phyloP scores from a whole-genome alignment of 2,329 filamentous ascomycete genomes.

The Sporothrix pseudoabietina region DNA sequence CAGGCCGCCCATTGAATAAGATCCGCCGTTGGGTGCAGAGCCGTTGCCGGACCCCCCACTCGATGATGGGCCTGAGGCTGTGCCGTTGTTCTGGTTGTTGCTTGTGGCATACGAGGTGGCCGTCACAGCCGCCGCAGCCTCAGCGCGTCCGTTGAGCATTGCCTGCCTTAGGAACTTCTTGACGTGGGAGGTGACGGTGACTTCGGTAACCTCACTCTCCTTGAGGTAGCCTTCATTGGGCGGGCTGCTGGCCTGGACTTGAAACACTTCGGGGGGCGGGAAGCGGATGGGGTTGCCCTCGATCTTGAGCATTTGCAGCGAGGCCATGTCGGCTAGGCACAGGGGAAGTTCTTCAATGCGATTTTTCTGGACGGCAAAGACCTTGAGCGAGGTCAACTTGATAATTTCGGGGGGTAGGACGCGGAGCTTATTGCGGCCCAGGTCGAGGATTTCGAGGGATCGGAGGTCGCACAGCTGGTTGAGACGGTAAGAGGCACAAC shows the following conservation, averaged over 20 bases:
- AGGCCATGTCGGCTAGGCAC: constrained; percentile 85
- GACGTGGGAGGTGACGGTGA: constrained; percentile 61
- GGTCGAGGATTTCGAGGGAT: constrained; percentile 87
- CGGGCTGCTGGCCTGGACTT: constrained; percentile 58
- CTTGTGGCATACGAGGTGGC: not conserved
- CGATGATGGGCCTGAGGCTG: constrained; percentile 19
- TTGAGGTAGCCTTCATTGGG: constrained; percentile 58
- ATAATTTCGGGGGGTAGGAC: constrained; percentile 76
- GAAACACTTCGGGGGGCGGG: constrained; percentile 70
- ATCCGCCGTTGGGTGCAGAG: not conserved
- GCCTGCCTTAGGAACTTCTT: constrained; percentile 62
- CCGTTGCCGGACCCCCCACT: constrained; percentile 26
- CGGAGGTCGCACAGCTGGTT: constrained; percentile 78
- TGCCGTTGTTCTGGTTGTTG: constrained; percentile 7
- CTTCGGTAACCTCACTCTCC: constrained; percentile 66
- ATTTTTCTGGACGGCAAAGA: constrained; percentile 85
- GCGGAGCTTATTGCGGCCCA: constrained; percentile 83
- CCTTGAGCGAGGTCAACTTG: constrained; percentile 81
- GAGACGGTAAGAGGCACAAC: not conserved
- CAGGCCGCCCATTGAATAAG: constrained; percentile 31
- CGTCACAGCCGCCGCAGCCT: constrained; percentile 38
- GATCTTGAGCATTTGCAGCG: constrained; percentile 84
- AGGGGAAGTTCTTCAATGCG: constrained; percentile 80
- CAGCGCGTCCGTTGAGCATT: constrained; percentile 52
- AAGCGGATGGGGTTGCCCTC: constrained; percentile 85